Evolutionary conservation across 805 yeast genomes (phyloP), one percentile per base, ranked within the genome.

Genomic region (Blastobotrys parvus): DNA sequence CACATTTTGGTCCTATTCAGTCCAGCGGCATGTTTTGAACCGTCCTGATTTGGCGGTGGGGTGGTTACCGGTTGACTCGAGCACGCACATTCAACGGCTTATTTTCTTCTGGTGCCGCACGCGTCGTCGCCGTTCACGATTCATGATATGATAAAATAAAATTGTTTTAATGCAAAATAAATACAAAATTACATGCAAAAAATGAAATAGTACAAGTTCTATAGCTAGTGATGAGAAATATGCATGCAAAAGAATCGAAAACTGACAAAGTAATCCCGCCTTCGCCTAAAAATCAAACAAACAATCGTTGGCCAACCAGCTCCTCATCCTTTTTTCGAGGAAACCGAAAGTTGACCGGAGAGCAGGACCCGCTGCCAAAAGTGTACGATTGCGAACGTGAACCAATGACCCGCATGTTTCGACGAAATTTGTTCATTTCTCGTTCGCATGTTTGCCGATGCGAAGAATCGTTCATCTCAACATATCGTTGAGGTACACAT

Each of bases 401-500:
- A 25, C 10, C 7, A 25, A 25, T 25, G 41, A 48, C 47, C 38
- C 68, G 61, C 62, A 64, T 59, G 47, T 69, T 70, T 35, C 62
- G 61, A 49, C 78, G 71, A 57, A 78, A 78, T 51, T 69, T 63
- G 45, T 67, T 64, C 67, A 78, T 56, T 51, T 76, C 78, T 6
- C 68, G 65, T 54, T 76, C 81, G 51, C 82, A 72, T 16, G 71
- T 67, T 19, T 54, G 56, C 7, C 65, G 61, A 51, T 71, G 68
- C 39, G 51, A 49, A 17, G 71, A 66, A 56, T 77, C 86, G 65
- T 81, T 79, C 98, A 90, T 90, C 53, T 80, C 90, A 40, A 89
- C 78, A 55, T 92, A 92, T 43, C 75, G 78, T 52, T 77, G 83
- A 2, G 95, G 95, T 47, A 59, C 68, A 58, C 97, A 88, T 35